These are phyloP conservation scores for Trichoderma harzianum DNA, from an alignment of 2,329 filamentous ascomycete species.

Conservation along the genomic window DNA sequence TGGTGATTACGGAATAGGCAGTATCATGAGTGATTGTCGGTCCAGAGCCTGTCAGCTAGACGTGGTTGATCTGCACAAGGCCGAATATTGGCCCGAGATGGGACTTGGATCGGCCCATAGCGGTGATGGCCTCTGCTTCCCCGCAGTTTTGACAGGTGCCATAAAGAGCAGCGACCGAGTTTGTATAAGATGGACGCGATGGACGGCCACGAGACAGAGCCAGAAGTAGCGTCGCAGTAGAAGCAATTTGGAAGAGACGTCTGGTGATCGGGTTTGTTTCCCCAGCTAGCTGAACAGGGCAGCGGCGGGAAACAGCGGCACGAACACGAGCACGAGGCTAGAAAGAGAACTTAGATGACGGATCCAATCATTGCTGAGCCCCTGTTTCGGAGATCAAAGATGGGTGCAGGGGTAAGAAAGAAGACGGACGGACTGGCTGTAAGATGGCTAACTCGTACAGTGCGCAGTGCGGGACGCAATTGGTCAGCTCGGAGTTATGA, in stretches of 20 bases:
- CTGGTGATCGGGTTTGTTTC: background rate
- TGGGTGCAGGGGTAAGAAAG: background rate
- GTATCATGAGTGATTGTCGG: background rate
- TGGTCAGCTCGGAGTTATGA: background rate
- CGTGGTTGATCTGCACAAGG: background rate
- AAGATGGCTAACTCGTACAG: background rate
- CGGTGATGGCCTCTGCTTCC: background rate
- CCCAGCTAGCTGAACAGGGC: background rate
- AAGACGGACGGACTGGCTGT: background rate
- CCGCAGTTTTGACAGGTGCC: slow-evolving; percentile 1
- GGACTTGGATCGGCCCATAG: background rate
- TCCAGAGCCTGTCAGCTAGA: background rate
- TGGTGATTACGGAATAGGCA: background rate
- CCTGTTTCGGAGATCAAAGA: slow-evolving; percentile 16
- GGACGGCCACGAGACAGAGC: background rate
- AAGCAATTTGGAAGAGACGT: background rate
- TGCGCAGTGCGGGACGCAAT: background rate
- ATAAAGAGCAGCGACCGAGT: background rate
- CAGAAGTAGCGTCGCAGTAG: background rate
- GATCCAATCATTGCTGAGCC: background rate
- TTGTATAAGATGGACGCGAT: background rate
- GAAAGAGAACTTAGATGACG: background rate
- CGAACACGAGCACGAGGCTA: slow-evolving; percentile 15
- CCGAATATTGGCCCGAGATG: slow-evolving; percentile 5
- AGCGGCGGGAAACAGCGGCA: background rate